phyloP scores from a whole-genome alignment of 805 yeast species.

The Lipomyces kockii region DNA sequence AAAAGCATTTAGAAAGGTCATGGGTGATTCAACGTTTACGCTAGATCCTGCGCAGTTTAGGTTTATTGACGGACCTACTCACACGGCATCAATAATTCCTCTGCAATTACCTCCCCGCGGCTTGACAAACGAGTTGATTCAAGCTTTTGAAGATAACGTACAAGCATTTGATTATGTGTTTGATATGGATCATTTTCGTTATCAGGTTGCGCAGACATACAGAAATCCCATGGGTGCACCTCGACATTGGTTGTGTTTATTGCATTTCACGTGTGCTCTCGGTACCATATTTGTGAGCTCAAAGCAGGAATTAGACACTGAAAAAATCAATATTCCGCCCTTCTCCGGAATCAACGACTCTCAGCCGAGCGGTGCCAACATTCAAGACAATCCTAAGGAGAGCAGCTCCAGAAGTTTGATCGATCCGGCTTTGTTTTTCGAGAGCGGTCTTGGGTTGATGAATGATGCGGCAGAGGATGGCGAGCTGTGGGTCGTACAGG shows the following conservation, averaged over 20 bases:
- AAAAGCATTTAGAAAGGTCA: constrained; percentile 45
- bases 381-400: not conserved
- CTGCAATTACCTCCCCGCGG: constrained; percentile 44
- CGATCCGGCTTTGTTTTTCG: constrained; percentile 46
- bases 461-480: constrained; percentile 48
- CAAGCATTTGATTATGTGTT: constrained; percentile 51
- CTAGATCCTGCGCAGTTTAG: constrained; percentile 49
- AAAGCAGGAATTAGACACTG: constrained; percentile 41
- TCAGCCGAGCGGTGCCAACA: not conserved
- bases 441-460: constrained; percentile 46
- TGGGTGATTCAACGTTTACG: constrained; percentile 48
- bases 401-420: constrained; percentile 13
- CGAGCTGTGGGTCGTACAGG: constrained; percentile 51
- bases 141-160: constrained; percentile 48
- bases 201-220: constrained; percentile 45
- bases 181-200: constrained; percentile 46
- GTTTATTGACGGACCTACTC: constrained; percentile 48
- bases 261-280: constrained; percentile 50
- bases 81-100: constrained; percentile 38
- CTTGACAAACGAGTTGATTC: constrained; percentile 45
- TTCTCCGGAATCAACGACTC: constrained; percentile 12
- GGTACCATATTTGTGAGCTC: constrained; percentile 50
- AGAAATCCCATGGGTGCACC: constrained; percentile 43
- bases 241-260: constrained; percentile 44
- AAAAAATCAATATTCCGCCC: constrained; percentile 37